Percentiles rank a stretch among this genome's conserved stretches.
Evolutionary conservation across 495 filamentous ascomycete species (phyloP).

Genomic region (Talaromyces ruber): DNA sequence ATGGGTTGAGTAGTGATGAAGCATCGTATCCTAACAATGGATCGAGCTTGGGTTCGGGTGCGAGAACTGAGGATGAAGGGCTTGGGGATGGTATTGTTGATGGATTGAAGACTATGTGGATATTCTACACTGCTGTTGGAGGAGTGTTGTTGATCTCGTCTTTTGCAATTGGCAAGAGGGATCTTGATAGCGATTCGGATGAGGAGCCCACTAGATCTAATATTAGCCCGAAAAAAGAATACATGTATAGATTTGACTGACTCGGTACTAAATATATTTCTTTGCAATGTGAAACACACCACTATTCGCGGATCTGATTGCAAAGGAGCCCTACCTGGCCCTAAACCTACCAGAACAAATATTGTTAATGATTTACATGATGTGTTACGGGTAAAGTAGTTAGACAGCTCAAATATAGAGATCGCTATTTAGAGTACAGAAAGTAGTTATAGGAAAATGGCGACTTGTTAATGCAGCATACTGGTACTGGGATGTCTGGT

Average conservation of each 20-base stretch:
- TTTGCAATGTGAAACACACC: neutral
- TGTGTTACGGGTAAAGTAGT: too few species aligned
- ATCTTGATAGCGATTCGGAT: neutral
- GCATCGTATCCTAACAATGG: slow-evolving; percentile 20
- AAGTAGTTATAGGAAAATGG: too few species aligned
- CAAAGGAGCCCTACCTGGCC: too few species aligned
- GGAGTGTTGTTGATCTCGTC: slow-evolving; percentile 33
- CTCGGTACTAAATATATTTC: neutral
- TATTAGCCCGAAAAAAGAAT: neutral
- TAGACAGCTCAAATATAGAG: too few species aligned
- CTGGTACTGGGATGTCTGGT: too few species aligned
- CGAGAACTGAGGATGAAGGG: slow-evolving; percentile 9
- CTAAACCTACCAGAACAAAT: too few species aligned
- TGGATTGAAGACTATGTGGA: slow-evolving; percentile 59
- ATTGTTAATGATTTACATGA: too few species aligned
- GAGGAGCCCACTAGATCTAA: neutral
- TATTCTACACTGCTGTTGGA: slow-evolving; percentile 48
- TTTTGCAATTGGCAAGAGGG: slow-evolving; percentile 24
- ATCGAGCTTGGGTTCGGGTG: slow-evolving; percentile 15
- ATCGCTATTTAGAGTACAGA: too few species aligned
- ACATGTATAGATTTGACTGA: neutral
- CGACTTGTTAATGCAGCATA: too few species aligned
- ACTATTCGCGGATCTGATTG: neutral
- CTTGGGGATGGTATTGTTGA: slow-evolving; percentile 45
- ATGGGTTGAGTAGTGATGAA: slow-evolving; percentile 22